Evolutionary conservation across 2,329 filamentous ascomycete species (phyloP).

Genomic region (Aspergillus sp.): DNA sequence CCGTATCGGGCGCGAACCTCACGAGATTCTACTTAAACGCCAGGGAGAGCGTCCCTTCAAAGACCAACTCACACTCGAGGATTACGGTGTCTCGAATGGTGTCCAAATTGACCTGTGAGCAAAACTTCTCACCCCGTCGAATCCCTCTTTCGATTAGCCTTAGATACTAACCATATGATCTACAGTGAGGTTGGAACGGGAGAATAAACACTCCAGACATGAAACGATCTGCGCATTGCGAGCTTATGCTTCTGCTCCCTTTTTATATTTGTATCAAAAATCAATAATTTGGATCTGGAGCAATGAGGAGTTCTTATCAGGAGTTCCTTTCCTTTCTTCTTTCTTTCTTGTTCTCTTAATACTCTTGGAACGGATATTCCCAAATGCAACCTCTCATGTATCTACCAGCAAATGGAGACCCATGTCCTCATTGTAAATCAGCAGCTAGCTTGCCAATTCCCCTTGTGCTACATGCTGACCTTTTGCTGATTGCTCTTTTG

Average conservation of each 20-base stretch:
- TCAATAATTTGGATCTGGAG: not conserved
- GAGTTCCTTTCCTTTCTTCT: constrained; percentile 4
- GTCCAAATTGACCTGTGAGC: constrained; percentile 54
- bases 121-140: constrained; percentile 1
- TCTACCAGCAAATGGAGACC: constrained; percentile 26
- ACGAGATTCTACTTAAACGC: constrained; percentile 86
- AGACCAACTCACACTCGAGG: constrained; percentile 78
- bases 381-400: constrained; percentile 15
- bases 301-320: constrained; percentile 1
- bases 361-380: not conserved
- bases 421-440: too few relatives aligned
- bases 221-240: not conserved
- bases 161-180: constrained; percentile 18
- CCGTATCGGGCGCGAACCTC: constrained; percentile 79
- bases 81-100: constrained; percentile 92
- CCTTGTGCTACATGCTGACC: not conserved
- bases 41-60: constrained; percentile 94
- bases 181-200: constrained; percentile 44
- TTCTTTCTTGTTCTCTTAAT: constrained; percentile 2
- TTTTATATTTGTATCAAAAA: too few relatives aligned
- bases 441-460: too few relatives aligned
- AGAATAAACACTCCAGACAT: constrained; percentile 26
- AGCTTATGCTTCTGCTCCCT: not conserved
- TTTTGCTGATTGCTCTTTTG: not conserved
- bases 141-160: not conserved